Base-by-base conservation (phyloP, 345 rosid species). In the Moringa oleifera region DNA sequence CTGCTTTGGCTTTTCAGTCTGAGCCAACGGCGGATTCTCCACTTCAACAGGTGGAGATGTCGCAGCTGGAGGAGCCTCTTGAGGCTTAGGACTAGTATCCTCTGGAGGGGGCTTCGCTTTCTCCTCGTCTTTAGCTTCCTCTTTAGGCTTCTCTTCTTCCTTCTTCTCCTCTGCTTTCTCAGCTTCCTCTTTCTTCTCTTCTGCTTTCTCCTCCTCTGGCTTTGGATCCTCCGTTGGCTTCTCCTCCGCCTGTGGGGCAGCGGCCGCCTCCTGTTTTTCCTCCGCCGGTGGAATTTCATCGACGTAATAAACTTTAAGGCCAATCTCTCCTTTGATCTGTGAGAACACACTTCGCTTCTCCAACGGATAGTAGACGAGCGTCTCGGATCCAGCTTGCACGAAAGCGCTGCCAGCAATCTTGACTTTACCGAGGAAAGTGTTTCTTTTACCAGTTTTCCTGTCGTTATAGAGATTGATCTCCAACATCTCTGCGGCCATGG, bases 291-390 rank as follows among this genome's bases (percentile, higher is more conserved):
- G 83, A 59, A 60, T 75, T 47, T 85, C 95, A 25, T 91, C 98
- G 0, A 82, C 66, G 11, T 87, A 91, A 33, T 62, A 91, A 6
- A 77, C 85, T 60, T 87, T 87, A n/a, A 91, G 51, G 0, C 96
- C 95, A 24, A 91, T 63, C 81, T 91, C 95, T 15, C 98, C 98
- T 52, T 84, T 87, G 23, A 91, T 79, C 71, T 85, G 98, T 1
- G 96, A 89, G 56, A 91, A 91, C 2, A 91, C 96, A 55, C 95
- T 89, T 69, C 96, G 58, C 59, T 91, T 91, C 81, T 91, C 98
- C 73, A 91, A 75, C 17, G 98, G 90, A 33, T 81, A 82, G 72
- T 91, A 89, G 33, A 87, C 79, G 24, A 87, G 79, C 36, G 82
- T 69, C 76, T 91, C 96, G 3, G 80, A 80, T 62, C 95, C 98